Evolutionary conservation across 2,329 filamentous ascomycete genomes (phyloP), one percentile per base, ranked within the genome.

Genomic region (Colletotrichum caudatum): DNA sequence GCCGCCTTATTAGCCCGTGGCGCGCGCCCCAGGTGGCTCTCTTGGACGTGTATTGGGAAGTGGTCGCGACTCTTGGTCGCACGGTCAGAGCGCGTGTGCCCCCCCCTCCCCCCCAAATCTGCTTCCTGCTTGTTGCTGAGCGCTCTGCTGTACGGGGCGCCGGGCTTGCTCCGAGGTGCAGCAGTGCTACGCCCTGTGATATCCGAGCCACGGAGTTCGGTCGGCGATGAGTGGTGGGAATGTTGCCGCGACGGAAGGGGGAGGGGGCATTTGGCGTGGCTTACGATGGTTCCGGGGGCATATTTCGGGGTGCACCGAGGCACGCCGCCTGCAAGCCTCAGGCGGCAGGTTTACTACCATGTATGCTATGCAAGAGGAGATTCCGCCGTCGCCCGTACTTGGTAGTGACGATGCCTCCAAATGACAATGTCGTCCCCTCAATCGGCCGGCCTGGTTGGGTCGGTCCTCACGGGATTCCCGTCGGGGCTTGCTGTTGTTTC

Each of bases 221-320:
- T 56, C 61, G 61, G 61, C 61, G 61, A 64, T 64, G 61, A 33
- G 50, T 50, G 61, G 50, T 29, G 50, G 50, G 60, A 37, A 62
- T 53, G 7, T 62, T 48, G 60, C 46, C 50, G 37, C 14, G 37
- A 56, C 20, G 37, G 8, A 33, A 16, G 16, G 9, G 29, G 14
- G 33, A 20, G 23, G 14, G n/a, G 35, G n/a, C 6, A 26, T 48
- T n/a, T 39, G 33, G 58, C 37, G 59, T 61, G 59, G 59, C 59
- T 39, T 61, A 37, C 41, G 59, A 50, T 20, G 14, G 29, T 39
- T n/a, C 44, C 37, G 20, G 7, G 18, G 44, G 33, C 59, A 14
- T 39, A 20, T 26, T 37, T 62, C 46, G 60, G 46, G 11, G 26
- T 50, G 29, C 44, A 37, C 46, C 60, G 46, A 51, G n/a, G 18